Evolutionary conservation across 2,329 filamentous ascomycete genomes (phyloP).

Genomic region (Apiospora saccharicola): DNA sequence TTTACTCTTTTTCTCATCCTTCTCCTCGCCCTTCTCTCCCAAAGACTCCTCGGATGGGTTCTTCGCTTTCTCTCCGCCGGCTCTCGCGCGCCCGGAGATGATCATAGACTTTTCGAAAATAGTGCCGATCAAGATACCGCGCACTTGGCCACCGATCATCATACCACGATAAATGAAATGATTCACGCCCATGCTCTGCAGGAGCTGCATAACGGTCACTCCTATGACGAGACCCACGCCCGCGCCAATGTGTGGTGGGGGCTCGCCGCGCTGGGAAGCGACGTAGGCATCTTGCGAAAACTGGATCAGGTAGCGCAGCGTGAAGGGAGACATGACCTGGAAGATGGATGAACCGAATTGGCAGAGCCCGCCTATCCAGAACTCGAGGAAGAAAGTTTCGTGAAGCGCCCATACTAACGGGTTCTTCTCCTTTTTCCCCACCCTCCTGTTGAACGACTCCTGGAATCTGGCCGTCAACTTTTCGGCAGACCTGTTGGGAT

Average conservation of each 20-base stretch:
- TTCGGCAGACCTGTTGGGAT: conserved; percentile 78
- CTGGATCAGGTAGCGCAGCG: conserved; percentile 83
- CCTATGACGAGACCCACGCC: conserved; percentile 87
- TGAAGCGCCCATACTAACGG: conserved; percentile 83
- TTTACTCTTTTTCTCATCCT: conserved; percentile 50
- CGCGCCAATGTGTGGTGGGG: conserved; percentile 72
- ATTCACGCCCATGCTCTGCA: conserved; percentile 82
- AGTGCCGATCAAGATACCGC: conserved; percentile 82
- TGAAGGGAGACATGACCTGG: conserved; percentile 85
- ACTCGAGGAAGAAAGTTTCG: conserved; percentile 85
- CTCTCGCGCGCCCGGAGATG: conserved; percentile 85
- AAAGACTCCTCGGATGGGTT: conserved; percentile 52
- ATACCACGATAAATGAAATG: conserved; percentile 95
- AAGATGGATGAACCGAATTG: conserved; percentile 76
- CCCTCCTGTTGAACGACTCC: conserved; percentile 72
- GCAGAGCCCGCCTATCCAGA: conserved; percentile 83
- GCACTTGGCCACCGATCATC: conserved; percentile 85
- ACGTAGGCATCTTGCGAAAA: conserved; percentile 83
- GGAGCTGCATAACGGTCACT: conserved; percentile 83
- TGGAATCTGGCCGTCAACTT: conserved; percentile 72
- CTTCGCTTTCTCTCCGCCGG: conserved; percentile 65
- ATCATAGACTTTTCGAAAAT: conserved; percentile 95
- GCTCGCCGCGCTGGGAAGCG: conserved; percentile 58
- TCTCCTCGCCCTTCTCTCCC: conserved; percentile 52
- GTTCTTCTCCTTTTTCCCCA: conserved; percentile 71